Evolutionary conservation across 2,329 filamentous ascomycete species (phyloP).

Genomic region (Fusarium nematophilum): DNA sequence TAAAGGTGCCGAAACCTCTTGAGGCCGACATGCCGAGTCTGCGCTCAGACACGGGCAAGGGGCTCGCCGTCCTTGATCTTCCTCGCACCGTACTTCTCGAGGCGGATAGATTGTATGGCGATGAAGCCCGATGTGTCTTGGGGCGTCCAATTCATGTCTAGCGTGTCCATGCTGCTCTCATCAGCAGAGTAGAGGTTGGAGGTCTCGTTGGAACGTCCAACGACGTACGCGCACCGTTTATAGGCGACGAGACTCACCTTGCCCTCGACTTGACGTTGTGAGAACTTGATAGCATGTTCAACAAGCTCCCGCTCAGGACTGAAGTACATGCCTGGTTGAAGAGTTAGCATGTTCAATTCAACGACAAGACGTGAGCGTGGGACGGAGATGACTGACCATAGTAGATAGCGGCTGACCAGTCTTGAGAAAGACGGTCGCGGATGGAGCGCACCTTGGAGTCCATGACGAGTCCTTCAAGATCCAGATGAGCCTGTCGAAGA

Average conservation of each 20-base stretch:
- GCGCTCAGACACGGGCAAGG: constrained; percentile 42
- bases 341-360: constrained; percentile 44
- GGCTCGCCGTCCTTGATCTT: constrained; percentile 53
- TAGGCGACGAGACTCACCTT: constrained; percentile 45
- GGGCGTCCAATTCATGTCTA: constrained; percentile 70
- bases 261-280: constrained; percentile 63
- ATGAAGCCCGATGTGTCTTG: constrained; percentile 78
- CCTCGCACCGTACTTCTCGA: constrained; percentile 59
- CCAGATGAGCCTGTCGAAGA: constrained; percentile 41
- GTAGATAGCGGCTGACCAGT: constrained; percentile 50
- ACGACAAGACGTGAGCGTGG: constrained; percentile 11
- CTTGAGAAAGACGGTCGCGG: constrained; percentile 66
- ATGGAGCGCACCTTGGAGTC: constrained; percentile 65
- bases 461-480: constrained; percentile 68
- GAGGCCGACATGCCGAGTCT: constrained; percentile 1
- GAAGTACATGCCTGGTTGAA: constrained; percentile 60
- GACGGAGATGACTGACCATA: constrained; percentile 10
- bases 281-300: constrained; percentile 70
- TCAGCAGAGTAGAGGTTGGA: constrained; percentile 64
- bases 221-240: constrained; percentile 63
- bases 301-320: constrained; percentile 64
- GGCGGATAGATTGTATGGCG: constrained; percentile 44
- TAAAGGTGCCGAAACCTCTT: constrained; percentile 8
- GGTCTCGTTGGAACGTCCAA: constrained; percentile 57
- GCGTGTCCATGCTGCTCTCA: constrained; percentile 61